phyloP scores from a whole-genome alignment of 805 yeast genomes.

The Grigorovia jiainica region DNA sequence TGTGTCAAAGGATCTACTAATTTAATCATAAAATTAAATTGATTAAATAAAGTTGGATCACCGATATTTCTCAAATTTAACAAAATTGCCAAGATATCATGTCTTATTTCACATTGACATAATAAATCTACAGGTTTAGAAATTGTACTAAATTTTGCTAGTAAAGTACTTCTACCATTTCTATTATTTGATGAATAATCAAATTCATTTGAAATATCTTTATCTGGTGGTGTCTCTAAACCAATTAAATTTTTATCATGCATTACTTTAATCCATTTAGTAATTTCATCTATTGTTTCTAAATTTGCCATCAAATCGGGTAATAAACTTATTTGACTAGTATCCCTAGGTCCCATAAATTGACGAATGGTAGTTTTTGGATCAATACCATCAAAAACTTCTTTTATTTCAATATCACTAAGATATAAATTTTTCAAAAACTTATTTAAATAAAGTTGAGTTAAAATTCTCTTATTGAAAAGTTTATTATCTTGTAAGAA shows the following conservation, averaged over 20 bases:
- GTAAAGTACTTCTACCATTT: slow-evolving; percentile 17
- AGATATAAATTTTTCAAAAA: neutral
- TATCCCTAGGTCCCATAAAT: no score
- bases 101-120: slow-evolving; percentile 17
- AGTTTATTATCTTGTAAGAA: neutral
- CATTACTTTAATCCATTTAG: neutral
- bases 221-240: neutral
- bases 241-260: neutral
- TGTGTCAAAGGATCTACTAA: slow-evolving; percentile 59
- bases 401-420: no score
- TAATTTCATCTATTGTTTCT: neutral
- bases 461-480: neutral
- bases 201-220: neutral
- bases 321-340: no score
- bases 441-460: neutral
- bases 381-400: neutral
- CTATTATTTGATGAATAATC: slow-evolving; percentile 6
- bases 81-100: slow-evolving; percentile 12
- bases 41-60: slow-evolving; percentile 14
- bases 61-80: slow-evolving; percentile 9
- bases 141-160: slow-evolving; percentile 10
- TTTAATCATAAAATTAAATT: slow-evolving; percentile 27
- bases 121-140: slow-evolving; percentile 12
- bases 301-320: neutral
- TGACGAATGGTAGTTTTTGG: no score